Conservation (phyloP, 2,329 filamentous ascomycete species). For the Xenoacremonium recifei region DNA sequence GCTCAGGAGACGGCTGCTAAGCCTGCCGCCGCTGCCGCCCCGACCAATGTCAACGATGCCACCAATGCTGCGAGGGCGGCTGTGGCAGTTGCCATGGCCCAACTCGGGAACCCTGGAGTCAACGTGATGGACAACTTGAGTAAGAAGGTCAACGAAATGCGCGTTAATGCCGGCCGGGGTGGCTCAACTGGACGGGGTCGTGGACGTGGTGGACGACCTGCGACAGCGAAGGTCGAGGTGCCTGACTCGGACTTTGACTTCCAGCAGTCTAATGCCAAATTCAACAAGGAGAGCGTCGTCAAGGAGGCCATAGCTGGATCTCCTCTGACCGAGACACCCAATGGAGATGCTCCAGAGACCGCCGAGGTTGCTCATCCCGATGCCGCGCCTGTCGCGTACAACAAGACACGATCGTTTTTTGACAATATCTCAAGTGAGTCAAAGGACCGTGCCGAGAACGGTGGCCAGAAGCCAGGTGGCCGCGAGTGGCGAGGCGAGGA, state of each 20-base stretch:
- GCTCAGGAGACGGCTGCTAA: conserved; percentile 35
- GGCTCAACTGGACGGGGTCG: conserved; percentile 50
- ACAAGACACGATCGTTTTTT: conserved; percentile 89
- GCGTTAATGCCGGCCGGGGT: conserved; percentile 56
- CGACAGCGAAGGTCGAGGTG: conserved; percentile 73
- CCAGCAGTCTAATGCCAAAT: conserved; percentile 52
- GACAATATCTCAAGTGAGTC: conserved; percentile 97
- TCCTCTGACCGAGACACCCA: conserved; percentile 55
- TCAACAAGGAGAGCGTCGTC: conserved; percentile 57
- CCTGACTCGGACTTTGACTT: conserved; percentile 93
- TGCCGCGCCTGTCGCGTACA: conserved; percentile 62
- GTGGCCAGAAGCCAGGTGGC: conserved; percentile 67
- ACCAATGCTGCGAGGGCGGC: conserved; percentile 74
- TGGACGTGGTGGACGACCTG: conserved; percentile 45
- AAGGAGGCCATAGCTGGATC: conserved; percentile 88
- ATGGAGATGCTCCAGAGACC: conserved; percentile 36
- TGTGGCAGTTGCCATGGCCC: conserved; percentile 78
- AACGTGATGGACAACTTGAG: conserved; percentile 68
- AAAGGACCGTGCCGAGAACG: conserved; percentile 79
- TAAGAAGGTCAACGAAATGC: conserved; percentile 76
- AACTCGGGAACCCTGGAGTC: conserved; percentile 47
- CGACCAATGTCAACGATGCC: conserved; percentile 57
- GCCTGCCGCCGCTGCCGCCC: conserved; percentile 33
- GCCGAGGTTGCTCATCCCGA: conserved; percentile 41
- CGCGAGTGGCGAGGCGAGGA: conserved; percentile 91